Evolutionary conservation across 208 protist genomes (phyloP).

Genomic region (Porcisia deanei): DNA sequence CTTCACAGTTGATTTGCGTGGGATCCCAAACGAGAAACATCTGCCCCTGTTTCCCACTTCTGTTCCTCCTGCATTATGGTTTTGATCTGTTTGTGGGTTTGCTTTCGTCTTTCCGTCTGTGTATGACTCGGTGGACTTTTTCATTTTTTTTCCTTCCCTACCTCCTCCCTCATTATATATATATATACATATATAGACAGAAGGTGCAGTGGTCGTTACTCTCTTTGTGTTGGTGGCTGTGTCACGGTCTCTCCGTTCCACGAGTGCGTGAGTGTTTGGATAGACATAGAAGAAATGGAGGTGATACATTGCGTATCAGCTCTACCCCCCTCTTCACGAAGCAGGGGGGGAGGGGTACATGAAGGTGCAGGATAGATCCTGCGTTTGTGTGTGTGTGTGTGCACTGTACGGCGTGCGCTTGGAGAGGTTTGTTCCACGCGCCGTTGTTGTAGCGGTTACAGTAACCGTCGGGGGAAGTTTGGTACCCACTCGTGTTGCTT

Average conservation of each 20-base stretch:
- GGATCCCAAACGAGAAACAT: not conserved
- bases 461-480: not conserved
- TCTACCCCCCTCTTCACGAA: not conserved
- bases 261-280: not conserved
- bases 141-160: not conserved
- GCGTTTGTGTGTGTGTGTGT: not conserved
- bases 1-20: not conserved
- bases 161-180: too few relatives aligned
- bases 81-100: not conserved
- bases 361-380: not conserved
- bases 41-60: not conserved
- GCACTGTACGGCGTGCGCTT: not conserved
- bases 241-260: not conserved
- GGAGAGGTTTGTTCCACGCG: not conserved
- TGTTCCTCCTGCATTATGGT: not conserved
- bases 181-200: too few relatives aligned
- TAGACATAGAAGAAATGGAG: not conserved
- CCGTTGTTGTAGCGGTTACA: not conserved
- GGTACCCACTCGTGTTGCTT: not conserved
- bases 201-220: not conserved
- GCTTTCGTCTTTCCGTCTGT: not conserved
- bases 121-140: not conserved
- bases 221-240: not conserved
- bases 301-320: not conserved
- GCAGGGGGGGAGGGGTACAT: too few relatives aligned